phyloP scores from a whole-genome alignment of 139 green algal genomes.

The Nannochloris sp. region DNA sequence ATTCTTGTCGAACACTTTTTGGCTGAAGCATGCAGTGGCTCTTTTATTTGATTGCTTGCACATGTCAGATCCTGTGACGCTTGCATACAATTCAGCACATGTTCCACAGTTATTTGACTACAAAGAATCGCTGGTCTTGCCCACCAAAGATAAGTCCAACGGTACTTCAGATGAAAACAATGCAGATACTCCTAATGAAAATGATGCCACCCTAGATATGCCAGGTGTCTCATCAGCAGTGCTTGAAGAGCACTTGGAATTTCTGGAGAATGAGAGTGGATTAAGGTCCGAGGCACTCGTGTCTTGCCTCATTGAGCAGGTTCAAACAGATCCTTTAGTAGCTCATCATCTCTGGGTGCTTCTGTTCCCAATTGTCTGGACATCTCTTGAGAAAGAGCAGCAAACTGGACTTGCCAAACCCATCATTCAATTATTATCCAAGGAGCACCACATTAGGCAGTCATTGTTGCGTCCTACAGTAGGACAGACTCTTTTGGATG shows the following conservation, averaged over 20 bases:
- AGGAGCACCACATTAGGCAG: constrained; percentile 84
- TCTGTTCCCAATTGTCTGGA: constrained; percentile 98
- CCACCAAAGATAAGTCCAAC: not conserved
- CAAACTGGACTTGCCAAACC: constrained; percentile 80
- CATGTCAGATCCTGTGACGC: constrained; percentile 73
- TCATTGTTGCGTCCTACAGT: constrained; percentile 37
- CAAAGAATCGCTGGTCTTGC: constrained; percentile 5
- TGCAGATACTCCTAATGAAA: not conserved
- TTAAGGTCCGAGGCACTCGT: constrained; percentile 48
- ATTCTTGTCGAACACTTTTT: constrained; percentile 76
- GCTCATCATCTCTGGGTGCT: constrained; percentile 83
- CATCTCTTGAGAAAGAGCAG: constrained; percentile 82
- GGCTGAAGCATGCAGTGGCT: constrained; percentile 92
- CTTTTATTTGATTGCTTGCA: constrained; percentile 78
- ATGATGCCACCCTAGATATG: not conserved
- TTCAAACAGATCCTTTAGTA: constrained; percentile 51
- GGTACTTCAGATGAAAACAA: not conserved
- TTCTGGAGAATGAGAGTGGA: constrained; percentile 13
- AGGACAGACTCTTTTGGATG: constrained; percentile 81
- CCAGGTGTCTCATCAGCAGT: not conserved
- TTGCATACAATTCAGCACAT: constrained; percentile 86
- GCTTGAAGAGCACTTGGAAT: constrained; percentile 9
- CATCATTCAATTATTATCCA: constrained; percentile 84
- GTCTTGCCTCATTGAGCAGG: constrained; percentile 67
- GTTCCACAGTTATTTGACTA: constrained; percentile 24